These are phyloP conservation scores for Chlamydomonas sphaeroides DNA, from an alignment of 139 green algal species.

Conservation along the genomic window DNA sequence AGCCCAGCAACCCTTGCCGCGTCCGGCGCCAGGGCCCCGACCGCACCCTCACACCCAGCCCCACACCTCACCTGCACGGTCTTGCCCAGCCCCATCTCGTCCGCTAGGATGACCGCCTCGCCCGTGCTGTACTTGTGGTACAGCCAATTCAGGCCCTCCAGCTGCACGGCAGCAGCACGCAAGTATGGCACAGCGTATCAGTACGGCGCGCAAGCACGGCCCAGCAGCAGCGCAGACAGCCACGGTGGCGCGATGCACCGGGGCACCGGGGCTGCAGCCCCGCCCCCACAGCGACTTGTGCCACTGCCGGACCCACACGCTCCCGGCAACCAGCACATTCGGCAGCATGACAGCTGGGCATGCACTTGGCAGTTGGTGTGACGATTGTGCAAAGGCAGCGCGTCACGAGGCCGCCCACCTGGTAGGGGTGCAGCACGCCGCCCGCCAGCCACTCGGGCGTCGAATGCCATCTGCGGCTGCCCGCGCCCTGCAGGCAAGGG, in stretches of 20 bases:
- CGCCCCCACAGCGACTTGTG: too few species aligned
- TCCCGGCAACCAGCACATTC: too few species aligned
- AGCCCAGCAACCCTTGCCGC: too few species aligned
- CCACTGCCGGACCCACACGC: too few species aligned
- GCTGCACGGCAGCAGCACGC: slow-evolving; percentile 38
- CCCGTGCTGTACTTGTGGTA: slow-evolving; percentile 60
- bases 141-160: slow-evolving; percentile 87
- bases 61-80: slow-evolving; percentile 71
- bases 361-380: too few species aligned
- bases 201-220: too few species aligned
- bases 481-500: slow-evolving; percentile 28
- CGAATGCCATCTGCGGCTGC: slow-evolving; percentile 45
- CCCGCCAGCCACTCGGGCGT: slow-evolving; percentile 66
- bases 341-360: too few species aligned
- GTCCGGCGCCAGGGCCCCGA: neutral
- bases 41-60: neutral
- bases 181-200: too few species aligned
- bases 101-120: slow-evolving; percentile 82
- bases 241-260: too few species aligned
- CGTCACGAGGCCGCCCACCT: slow-evolving; percentile 80
- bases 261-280: too few species aligned
- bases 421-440: slow-evolving; percentile 75
- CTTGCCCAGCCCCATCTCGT: slow-evolving; percentile 83
- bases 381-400: too few species aligned
- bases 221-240: too few species aligned